Evolutionary conservation across 805 yeast species (phyloP), one percentile per base, ranked within the genome.

Genomic region (Lachancea sp.): DNA sequence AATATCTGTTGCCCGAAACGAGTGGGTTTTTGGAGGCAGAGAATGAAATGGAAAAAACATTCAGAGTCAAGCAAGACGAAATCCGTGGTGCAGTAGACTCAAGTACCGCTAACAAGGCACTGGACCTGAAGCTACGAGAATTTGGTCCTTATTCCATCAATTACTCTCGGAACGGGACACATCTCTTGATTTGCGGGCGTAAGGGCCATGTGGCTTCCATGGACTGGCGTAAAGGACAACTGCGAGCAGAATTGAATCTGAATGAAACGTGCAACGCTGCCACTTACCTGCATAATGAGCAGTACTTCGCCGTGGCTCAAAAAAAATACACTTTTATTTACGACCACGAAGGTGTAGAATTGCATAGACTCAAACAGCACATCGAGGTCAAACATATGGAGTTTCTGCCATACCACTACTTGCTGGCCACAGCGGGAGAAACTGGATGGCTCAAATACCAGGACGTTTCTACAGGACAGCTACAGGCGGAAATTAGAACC

Each of bases 141-240:
- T 84, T 81, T 60, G 98, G 98, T 0, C 97, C 99, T 1, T 93
- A 93, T 60, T 67, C 72, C 4, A 60, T 85, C 9, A 89, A 91
- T 62, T 93, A 83, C 62, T 77, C 93, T 2, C 74, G 91, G 63
- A 88, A 88, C 55, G 99, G 99, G 44, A 79, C 96, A 49, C 83
- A 82, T 51, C 63, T 93, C 40, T 71, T 93, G 30, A 69, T 93
- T 18, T 93, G 90, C 10, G 99, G 99, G 16, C 73, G 74, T 39
- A 88, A 87, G 62, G 99, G 99, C 2, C 99, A 93, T 70, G 79
- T 93, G 42, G 98, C 99, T 0, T 79, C 93, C 2, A 82, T 93
- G 72, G 96, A 93, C 68, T 93, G 99, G 97, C 79, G 95, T 60
- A 78, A 80, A 33, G 98, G 98, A 12, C 72, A 70, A 33, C 67